These are phyloP conservation scores for Takakia lepidozioides DNA, from an alignment of 225 moss, liverwort and hornwort species.

Conservation along the genomic window DNA sequence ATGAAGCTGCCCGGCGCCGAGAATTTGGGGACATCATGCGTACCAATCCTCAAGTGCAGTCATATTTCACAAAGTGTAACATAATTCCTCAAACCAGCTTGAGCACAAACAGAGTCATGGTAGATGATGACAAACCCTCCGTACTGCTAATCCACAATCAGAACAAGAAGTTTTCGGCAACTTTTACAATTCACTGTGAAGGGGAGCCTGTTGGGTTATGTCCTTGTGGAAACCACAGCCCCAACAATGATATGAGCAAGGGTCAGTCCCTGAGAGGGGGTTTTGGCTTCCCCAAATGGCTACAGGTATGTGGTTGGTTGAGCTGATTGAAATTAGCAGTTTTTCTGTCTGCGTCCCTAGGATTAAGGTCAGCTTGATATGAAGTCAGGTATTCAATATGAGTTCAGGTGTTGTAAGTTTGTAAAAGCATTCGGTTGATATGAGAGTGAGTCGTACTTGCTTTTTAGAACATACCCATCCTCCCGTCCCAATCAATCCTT, in stretches of 20 bases:
- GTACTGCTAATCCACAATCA: slow-evolving; percentile 49
- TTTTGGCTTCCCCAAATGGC: slow-evolving; percentile 89
- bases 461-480: too few species aligned
- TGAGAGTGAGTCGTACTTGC: too few species aligned
- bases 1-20: slow-evolving; percentile 83
- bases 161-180: slow-evolving; percentile 40
- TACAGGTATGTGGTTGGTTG: slow-evolving; percentile 74
- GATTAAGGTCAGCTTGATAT: too few species aligned
- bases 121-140: slow-evolving; percentile 38
- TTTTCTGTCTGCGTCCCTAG: too few species aligned
- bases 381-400: too few species aligned
- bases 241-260: slow-evolving; percentile 15
- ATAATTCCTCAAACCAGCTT: slow-evolving; percentile 62
- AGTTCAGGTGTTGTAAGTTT: too few species aligned
- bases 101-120: slow-evolving; percentile 34
- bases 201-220: slow-evolving; percentile 44
- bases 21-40: slow-evolving; percentile 67
- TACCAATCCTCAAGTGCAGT: slow-evolving; percentile 38
- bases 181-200: slow-evolving; percentile 64
- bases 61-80: slow-evolving; percentile 42
- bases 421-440: too few species aligned
- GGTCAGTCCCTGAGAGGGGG: slow-evolving; percentile 54
- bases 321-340: too few species aligned
- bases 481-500: too few species aligned
- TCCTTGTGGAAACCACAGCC: slow-evolving; percentile 68